Percentiles rank a stretch among this genome's conserved stretches.
These are phyloP conservation scores for Pseudotulostoma volvatum DNA, from an alignment of 495 filamentous ascomycete genomes.

Conservation along the genomic window DNA sequence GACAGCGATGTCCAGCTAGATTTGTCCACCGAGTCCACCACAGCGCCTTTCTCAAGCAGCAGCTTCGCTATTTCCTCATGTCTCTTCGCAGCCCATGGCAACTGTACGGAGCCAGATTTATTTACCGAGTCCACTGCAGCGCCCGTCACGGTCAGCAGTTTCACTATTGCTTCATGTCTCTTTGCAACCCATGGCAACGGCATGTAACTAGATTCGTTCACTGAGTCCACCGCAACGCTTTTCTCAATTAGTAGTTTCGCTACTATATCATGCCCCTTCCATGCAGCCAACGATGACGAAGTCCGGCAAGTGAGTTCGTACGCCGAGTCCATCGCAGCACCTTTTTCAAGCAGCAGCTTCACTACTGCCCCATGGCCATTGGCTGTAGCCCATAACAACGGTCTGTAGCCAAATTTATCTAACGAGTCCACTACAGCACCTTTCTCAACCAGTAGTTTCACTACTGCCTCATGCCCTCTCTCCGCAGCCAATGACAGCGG, in stretches of 20 bases:
- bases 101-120: too few species aligned
- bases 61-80: too few species aligned
- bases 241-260: not conserved
- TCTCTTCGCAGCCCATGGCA: too few species aligned
- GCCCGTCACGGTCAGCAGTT: not conserved
- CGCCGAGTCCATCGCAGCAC: conserved; percentile 2
- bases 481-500: too few species aligned
- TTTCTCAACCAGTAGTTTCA: too few species aligned
- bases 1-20: too few species aligned
- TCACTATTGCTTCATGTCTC: conserved; percentile 1
- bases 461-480: too few species aligned
- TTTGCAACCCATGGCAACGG: not conserved
- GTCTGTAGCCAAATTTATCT: conserved; percentile 8
- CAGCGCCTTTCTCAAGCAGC: too few species aligned
- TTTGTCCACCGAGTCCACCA: too few species aligned
- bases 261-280: conserved; percentile 1
- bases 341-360: conserved; percentile 8
- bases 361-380: conserved; percentile 10
- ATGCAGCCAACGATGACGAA: conserved; percentile 4
- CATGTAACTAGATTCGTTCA: not conserved
- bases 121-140: not conserved
- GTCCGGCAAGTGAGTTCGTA: not conserved
- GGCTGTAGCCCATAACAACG: conserved; percentile 11
- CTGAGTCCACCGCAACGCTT: not conserved
- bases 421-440: conserved; percentile 8